Base-by-base conservation (phyloP, 2,329 filamentous ascomycete species). In the Didymella segeticola region DNA sequence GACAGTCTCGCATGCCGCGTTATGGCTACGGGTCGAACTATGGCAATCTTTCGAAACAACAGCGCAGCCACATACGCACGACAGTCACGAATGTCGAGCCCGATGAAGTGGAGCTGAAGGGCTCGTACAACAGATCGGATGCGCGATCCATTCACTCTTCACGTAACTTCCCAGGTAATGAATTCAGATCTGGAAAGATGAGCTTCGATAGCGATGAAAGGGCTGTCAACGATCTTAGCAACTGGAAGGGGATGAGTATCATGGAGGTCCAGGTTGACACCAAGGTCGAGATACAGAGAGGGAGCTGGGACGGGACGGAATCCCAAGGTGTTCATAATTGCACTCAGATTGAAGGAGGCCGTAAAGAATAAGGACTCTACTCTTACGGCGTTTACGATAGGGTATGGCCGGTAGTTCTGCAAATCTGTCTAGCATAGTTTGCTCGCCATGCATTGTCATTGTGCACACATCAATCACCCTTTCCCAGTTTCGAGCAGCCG, bases 251-350 rank as follows among this genome's bases (percentile, higher is more conserved):
- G 1, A 29, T 52, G 26, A 45, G 47, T 2, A 41, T 60, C 7
- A 48, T 67, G 48, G 62, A 57, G 31, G 66, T 69, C 22, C 62
- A 69, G 20, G 57, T 71, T 11, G 58, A 70, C 38, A 68, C 62
- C 1, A 65, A 60, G 33, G 64, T 71, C n/a, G 63, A 68, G 54
- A 67, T 71, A 15, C 53, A 63, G n/a, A 61, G 63, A 33, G 61
- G 47, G 8, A 55, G 33, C 17, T 69, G 62, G 61, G 58, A 59
- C 29, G 53, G 49, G 5, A 47, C 29, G 19, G 22, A 45, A 14
- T 4, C 52, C 10, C 52, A 56, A 29, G 47, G 27, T 36, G 34
- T 30, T 15, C 48, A 45, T 14, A 56, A 11, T 27, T 50, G 29
- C 6, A 56, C 43, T 5, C 41, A 50, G 22, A 60, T 61, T 5